Evolutionary conservation across 495 filamentous ascomycete genomes (phyloP).

Genomic region (Trichoderma asperelloides): DNA sequence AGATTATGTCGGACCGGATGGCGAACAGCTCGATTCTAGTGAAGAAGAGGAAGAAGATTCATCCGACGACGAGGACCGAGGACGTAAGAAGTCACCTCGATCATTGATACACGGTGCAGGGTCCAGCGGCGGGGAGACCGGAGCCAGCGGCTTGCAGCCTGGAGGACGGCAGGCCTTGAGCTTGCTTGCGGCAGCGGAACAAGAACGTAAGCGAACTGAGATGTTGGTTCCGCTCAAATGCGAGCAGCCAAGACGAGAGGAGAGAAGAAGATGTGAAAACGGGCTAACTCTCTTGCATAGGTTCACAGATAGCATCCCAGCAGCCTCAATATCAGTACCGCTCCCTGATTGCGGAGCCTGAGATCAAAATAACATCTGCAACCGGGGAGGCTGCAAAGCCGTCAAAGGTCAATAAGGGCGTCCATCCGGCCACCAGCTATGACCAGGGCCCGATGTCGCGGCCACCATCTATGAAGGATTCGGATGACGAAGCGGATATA

Average conservation of each 20-base stretch:
- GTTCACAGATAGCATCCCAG: slow-evolving; percentile 2
- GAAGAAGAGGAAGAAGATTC: slow-evolving; percentile 42
- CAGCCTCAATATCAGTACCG: slow-evolving; percentile 28
- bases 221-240: not conserved
- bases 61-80: slow-evolving; percentile 43
- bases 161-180: slow-evolving; percentile 37
- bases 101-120: slow-evolving; percentile 17
- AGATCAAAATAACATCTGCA: slow-evolving; percentile 55
- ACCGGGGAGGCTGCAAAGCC: slow-evolving; percentile 44
- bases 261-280: not conserved
- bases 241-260: not conserved
- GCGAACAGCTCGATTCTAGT: slow-evolving; percentile 48
- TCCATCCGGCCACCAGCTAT: slow-evolving; percentile 77
- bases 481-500: slow-evolving; percentile 78
- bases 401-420: slow-evolving; percentile 44
- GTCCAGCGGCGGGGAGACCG: slow-evolving; percentile 20
- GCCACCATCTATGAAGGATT: slow-evolving; percentile 67
- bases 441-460: slow-evolving; percentile 58
- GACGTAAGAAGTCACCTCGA: slow-evolving; percentile 34
- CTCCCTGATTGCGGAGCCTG: slow-evolving; percentile 53
- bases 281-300: not conserved
- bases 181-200: slow-evolving; percentile 60
- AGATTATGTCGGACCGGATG: slow-evolving; percentile 56
- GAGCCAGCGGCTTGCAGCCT: slow-evolving; percentile 9
- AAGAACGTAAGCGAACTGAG: slow-evolving; percentile 54